These are phyloP conservation scores for Aureobasidium sp. DNA, from an alignment of 2,329 filamentous ascomycete species.

Conservation along the genomic window DNA sequence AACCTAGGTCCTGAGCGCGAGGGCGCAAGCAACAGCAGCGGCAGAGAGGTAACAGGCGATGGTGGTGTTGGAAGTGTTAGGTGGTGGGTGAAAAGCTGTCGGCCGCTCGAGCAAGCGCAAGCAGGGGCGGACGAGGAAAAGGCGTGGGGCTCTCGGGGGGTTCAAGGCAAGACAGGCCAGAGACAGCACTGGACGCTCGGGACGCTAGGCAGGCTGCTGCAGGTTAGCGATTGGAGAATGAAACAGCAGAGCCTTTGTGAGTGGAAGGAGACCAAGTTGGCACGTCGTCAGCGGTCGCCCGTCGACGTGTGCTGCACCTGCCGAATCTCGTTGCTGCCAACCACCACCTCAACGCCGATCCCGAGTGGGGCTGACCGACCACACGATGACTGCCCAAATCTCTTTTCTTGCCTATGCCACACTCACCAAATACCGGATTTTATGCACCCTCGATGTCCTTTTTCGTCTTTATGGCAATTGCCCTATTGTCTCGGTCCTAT, in stretches of 20 bases:
- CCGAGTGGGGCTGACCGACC: conserved; percentile 7
- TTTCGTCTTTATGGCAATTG: background rate
- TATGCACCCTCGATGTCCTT: background rate
- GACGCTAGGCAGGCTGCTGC: conserved; percentile 9
- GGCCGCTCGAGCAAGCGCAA: conserved; percentile 2
- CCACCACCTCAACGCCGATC: conserved; percentile 3
- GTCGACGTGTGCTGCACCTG: background rate
- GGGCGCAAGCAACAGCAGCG: background rate
- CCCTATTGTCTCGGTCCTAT: background rate
- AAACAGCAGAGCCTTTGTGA: background rate
- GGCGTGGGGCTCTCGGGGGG: conserved; percentile 1
- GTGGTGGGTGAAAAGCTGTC: background rate
- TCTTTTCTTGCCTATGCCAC: background rate
- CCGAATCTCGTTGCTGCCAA: background rate
- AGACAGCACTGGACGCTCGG: background rate
- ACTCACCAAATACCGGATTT: conserved; percentile 4
- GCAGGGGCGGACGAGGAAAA: conserved; percentile 13
- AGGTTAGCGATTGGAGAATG: conserved; percentile 17
- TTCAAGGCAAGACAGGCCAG: conserved; percentile 14
- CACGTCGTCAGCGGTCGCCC: background rate
- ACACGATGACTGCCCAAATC: background rate
- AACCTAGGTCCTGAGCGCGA: background rate
- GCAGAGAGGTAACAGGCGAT: background rate
- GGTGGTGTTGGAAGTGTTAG: background rate
- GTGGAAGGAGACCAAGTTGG: background rate